These are phyloP conservation scores for Funneliformis geosporum DNA, from an alignment of 192 early-diverging fungal species.

Conservation along the genomic window DNA sequence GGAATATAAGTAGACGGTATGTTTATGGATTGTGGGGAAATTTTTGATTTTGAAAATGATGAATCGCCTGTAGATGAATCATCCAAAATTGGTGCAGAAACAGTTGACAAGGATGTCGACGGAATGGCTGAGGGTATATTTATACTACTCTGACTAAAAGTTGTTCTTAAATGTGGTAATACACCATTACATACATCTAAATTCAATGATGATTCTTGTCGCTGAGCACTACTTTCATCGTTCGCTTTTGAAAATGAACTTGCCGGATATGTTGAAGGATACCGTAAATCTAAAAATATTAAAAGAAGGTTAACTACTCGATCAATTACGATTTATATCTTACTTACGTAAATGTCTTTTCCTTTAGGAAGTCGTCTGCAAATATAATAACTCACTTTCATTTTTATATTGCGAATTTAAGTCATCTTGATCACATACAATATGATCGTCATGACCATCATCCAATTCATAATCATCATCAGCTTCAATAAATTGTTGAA, in stretches of 20 bases:
- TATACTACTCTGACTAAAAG: background rate
- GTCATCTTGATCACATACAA: conserved; percentile 7
- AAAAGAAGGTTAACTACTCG: background rate
- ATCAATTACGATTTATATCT: too few relatives aligned
- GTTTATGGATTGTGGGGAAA: background rate
- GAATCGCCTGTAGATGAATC: background rate
- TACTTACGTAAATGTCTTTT: too few relatives aligned
- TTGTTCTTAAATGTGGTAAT: background rate
- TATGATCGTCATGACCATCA: background rate
- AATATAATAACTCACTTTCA: background rate
- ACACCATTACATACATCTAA: background rate
- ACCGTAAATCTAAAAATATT: background rate
- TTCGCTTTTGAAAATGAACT: background rate
- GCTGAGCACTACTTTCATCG: background rate
- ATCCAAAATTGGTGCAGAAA: background rate
- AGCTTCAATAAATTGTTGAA: conserved; percentile 28
- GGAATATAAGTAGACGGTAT: background rate
- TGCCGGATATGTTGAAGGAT: background rate
- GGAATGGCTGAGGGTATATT: background rate
- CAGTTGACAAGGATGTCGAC: background rate
- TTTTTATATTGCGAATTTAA: background rate
- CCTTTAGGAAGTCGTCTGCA: too few relatives aligned
- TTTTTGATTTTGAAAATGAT: background rate
- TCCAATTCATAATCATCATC: conserved; percentile 36
- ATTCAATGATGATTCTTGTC: background rate